A percentile compares a stretch with the other conserved stretches of the same genome.
Evolutionary conservation across 257 asterid genomes (phyloP).

Genomic region (Solanum infundibuliforme): DNA sequence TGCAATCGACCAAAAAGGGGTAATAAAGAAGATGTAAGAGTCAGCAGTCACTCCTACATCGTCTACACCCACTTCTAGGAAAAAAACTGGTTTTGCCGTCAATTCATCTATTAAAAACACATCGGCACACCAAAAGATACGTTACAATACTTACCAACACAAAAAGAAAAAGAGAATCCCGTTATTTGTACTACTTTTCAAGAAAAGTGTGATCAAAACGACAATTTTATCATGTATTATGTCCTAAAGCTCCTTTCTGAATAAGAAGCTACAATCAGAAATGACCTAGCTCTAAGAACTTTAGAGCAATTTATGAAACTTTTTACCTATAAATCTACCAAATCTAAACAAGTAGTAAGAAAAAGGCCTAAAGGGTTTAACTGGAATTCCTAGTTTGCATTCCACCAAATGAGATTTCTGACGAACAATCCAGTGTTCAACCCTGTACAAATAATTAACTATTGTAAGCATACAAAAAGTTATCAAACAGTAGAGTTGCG

Average conservation of each 20-base stretch:
- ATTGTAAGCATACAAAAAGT: neutral
- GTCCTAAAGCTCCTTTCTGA: neutral
- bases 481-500: neutral
- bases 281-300: neutral
- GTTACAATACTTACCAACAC: neutral
- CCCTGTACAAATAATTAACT: neutral
- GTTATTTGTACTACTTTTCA: neutral
- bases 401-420: neutral
- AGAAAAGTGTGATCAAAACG: neutral
- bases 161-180: neutral
- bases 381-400: neutral
- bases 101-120: neutral
- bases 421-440: neutral
- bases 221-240: neutral
- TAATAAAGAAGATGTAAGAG: neutral
- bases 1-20: neutral
- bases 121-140: neutral
- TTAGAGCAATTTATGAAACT: neutral
- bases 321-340: neutral
- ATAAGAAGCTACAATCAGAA: neutral
- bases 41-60: neutral
- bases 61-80: neutral
- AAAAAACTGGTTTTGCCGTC: neutral
- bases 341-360: neutral
- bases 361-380: neutral